A percentile compares a stretch with the other conserved stretches of the same genome.
These are phyloP conservation scores for Tylopilus intermedius DNA, from an alignment of 768 basidiomycete species.

Conservation along the genomic window DNA sequence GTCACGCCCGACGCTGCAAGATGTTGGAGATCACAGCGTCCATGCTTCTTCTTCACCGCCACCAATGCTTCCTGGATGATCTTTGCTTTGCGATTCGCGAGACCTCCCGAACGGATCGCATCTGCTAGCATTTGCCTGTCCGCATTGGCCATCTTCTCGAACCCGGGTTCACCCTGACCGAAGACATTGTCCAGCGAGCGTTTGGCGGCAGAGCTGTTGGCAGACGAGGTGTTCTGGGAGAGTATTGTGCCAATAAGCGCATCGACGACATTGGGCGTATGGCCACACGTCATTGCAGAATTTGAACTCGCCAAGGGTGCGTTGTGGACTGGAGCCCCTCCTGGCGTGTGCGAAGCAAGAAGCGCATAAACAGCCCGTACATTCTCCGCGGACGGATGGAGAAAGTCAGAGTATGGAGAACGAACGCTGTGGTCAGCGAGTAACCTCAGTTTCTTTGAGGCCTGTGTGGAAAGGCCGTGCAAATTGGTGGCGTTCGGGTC, in stretches of 20 bases:
- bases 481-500: background rate
- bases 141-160: conserved; percentile 44
- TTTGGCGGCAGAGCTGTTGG: conserved; percentile 50
- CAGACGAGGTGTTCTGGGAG: conserved; percentile 53
- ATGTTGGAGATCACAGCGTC: conserved; percentile 55
- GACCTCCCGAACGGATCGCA: conserved; percentile 49
- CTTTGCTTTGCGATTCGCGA: conserved; percentile 56
- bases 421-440: conserved; percentile 36
- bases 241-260: conserved; percentile 55
- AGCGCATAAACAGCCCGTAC: conserved; percentile 38
- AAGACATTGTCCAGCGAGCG: conserved; percentile 42
- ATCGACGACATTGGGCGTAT: conserved; percentile 51
- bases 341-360: conserved; percentile 36
- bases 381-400: conserved; percentile 41
- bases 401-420: conserved; percentile 47
- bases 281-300: conserved; percentile 42
- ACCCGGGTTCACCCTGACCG: conserved; percentile 42
- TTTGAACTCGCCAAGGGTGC: conserved; percentile 27
- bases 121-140: conserved; percentile 40
- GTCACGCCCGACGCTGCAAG: conserved; percentile 32
- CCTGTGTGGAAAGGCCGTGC: conserved; percentile 9
- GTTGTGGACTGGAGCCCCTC: conserved; percentile 27
- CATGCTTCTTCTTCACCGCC: conserved; percentile 42
- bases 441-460: conserved; percentile 47
- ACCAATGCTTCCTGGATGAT: conserved; percentile 47